These are phyloP conservation scores for Trichoderma breve DNA, from an alignment of 2,329 filamentous ascomycete species.

Conservation along the genomic window DNA sequence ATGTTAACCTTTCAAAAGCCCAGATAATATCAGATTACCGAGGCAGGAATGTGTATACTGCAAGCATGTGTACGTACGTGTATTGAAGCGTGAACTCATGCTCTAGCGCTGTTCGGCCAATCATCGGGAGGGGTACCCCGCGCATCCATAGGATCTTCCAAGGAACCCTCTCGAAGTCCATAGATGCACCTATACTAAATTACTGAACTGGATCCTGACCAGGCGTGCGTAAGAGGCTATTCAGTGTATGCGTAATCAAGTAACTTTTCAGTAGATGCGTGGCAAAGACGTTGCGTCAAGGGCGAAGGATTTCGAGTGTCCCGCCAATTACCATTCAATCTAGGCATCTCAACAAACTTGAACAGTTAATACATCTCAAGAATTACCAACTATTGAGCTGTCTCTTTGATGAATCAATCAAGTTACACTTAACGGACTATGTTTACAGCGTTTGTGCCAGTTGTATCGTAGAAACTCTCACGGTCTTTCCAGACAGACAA, in stretches of 20 bases:
- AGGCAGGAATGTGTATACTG: not conserved
- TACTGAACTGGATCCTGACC: too few species aligned
- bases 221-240: too few species aligned
- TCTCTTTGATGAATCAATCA: accelerated
- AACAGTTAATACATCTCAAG: not conserved
- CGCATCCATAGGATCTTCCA: not conserved
- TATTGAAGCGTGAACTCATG: not conserved
- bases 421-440: not conserved
- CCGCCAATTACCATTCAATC: not conserved
- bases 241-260: not conserved
- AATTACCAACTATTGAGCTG: not conserved
- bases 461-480: not conserved
- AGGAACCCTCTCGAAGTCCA: not conserved
- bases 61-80: not conserved
- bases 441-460: not conserved
- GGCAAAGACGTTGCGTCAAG: not conserved
- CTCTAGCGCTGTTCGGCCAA: not conserved
- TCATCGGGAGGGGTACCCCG: not conserved
- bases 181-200: not conserved
- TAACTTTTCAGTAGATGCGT: not conserved
- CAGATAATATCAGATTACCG: not conserved
- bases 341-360: not conserved
- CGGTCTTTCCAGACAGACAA: not conserved
- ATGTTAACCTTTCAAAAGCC: not conserved
- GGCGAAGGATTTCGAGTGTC: not conserved